Conservation (phyloP, 225 moss, liverwort and hornwort genomes). For the Pleurozium schreberi region DNA sequence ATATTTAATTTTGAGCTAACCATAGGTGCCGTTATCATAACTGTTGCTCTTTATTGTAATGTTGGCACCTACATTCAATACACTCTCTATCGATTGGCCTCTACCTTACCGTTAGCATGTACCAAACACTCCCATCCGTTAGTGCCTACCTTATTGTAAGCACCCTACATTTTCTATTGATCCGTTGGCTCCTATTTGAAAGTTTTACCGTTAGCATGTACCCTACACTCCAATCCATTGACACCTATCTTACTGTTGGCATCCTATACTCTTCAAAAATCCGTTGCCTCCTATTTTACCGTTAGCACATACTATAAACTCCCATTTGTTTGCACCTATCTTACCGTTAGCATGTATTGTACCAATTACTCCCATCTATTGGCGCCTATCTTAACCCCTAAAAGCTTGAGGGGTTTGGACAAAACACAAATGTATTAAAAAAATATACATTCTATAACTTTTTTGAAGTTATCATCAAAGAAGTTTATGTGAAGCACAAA, state of each 20-base stretch:
- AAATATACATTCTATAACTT: too few relatives aligned
- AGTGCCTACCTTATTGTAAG: fast-evolving
- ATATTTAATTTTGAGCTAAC: background rate
- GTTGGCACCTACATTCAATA: background rate
- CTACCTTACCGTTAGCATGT: background rate
- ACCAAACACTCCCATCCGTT: fast-evolving
- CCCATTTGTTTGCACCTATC: too few relatives aligned
- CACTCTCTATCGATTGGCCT: background rate
- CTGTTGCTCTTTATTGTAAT: fast-evolving
- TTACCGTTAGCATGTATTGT: background rate
- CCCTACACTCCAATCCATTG: too few relatives aligned
- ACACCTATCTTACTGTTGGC: fast-evolving
- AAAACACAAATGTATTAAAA: too few relatives aligned
- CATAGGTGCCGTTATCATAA: background rate
- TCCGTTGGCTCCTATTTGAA: fast-evolving
- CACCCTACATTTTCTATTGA: background rate
- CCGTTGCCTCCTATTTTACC: too few relatives aligned
- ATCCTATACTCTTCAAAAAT: background rate
- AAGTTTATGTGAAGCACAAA: too few relatives aligned
- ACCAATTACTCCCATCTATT: too few relatives aligned
- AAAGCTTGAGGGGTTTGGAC: too few relatives aligned
- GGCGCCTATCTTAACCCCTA: too few relatives aligned
- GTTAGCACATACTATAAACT: too few relatives aligned
- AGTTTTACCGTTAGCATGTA: background rate
- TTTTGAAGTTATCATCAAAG: too few relatives aligned